phyloP scores from a whole-genome alignment of 2,329 filamentous ascomycete species.

The Paraconiothyrium sp. region DNA sequence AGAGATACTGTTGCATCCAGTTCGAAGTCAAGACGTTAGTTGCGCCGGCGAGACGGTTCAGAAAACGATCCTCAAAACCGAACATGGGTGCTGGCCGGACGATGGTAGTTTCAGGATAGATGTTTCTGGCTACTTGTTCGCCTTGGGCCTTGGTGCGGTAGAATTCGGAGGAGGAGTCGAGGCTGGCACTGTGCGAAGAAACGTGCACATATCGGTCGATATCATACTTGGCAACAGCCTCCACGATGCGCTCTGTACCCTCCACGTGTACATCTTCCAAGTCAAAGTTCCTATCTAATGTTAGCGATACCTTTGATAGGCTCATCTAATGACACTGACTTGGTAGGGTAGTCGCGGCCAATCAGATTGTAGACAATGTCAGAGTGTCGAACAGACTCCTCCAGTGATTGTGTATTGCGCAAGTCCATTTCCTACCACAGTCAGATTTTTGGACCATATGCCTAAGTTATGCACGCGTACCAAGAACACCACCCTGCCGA shows the following conservation, averaged over 20 bases:
- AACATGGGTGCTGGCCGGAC: slow-evolving; percentile 94
- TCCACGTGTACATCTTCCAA: slow-evolving; percentile 93
- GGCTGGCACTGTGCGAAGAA: slow-evolving; percentile 90
- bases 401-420: slow-evolving; percentile 92
- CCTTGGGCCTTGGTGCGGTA: slow-evolving; percentile 89
- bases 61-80: slow-evolving; percentile 91
- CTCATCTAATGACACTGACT: slow-evolving; percentile 64
- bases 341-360: slow-evolving; percentile 94
- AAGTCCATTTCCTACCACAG: slow-evolving; percentile 84
- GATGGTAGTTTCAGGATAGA: slow-evolving; percentile 97
- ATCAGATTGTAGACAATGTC: slow-evolving; percentile 98
- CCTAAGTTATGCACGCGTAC: slow-evolving; percentile 57
- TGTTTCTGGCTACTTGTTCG: slow-evolving; percentile 83
- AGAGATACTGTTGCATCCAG: slow-evolving; percentile 89
- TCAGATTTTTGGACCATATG: slow-evolving; percentile 18
- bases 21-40: slow-evolving; percentile 90
- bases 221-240: slow-evolving; percentile 97
- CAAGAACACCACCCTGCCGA: slow-evolving; percentile 88
- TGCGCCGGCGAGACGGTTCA: slow-evolving; percentile 82
- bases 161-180: slow-evolving; percentile 85
- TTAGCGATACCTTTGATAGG: not conserved
- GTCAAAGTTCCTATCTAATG: slow-evolving; percentile 78
- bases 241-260: slow-evolving; percentile 88
- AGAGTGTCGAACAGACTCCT: slow-evolving; percentile 95
- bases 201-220: slow-evolving; percentile 96